Percentiles rank a stretch among this genome's conserved stretches.
phyloP scores from a whole-genome alignment of 228 moss, liverwort and hornwort genomes.

The Sphagnum fallax region DNA sequence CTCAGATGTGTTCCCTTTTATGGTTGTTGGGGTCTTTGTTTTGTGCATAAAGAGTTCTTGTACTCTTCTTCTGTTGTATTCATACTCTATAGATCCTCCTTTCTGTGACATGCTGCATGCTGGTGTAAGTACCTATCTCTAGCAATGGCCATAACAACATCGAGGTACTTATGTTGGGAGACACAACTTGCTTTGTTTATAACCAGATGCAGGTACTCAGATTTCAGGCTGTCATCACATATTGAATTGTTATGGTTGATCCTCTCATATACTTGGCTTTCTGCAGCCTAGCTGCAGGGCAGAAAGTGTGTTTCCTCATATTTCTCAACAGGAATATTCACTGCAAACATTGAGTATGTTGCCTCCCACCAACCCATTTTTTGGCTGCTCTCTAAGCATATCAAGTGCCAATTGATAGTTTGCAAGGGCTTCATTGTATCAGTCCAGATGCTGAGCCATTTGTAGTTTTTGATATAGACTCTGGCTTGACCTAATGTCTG shows the following conservation, averaged over 20 bases:
- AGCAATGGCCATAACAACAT: slow-evolving; percentile 94
- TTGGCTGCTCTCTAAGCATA: no score
- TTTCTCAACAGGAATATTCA: slow-evolving; percentile 83
- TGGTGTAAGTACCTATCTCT: slow-evolving; percentile 85
- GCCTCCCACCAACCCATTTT: background rate
- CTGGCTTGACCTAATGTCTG: no score
- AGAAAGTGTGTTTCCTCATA: slow-evolving; percentile 85
- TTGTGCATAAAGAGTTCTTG: background rate
- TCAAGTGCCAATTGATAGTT: no score
- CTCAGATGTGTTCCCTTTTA: background rate
- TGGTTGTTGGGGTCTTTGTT: background rate
- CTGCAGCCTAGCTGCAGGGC: slow-evolving; percentile 93
- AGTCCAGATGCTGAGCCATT: no score
- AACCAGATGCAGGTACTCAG: background rate
- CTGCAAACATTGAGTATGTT: slow-evolving; percentile 81
- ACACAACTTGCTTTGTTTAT: background rate
- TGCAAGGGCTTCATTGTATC: no score
- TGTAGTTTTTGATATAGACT: no score
- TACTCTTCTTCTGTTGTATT: background rate
- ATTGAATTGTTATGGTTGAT: no score
- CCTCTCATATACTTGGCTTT: background rate
- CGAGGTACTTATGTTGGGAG: slow-evolving; percentile 42
- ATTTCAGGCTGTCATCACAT: no score
- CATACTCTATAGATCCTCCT: no score
- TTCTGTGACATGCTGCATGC: slow-evolving; percentile 54